Evolutionary conservation across 2,329 filamentous ascomycete species (phyloP).

Genomic region (Lasiodiplodia theobromae): DNA sequence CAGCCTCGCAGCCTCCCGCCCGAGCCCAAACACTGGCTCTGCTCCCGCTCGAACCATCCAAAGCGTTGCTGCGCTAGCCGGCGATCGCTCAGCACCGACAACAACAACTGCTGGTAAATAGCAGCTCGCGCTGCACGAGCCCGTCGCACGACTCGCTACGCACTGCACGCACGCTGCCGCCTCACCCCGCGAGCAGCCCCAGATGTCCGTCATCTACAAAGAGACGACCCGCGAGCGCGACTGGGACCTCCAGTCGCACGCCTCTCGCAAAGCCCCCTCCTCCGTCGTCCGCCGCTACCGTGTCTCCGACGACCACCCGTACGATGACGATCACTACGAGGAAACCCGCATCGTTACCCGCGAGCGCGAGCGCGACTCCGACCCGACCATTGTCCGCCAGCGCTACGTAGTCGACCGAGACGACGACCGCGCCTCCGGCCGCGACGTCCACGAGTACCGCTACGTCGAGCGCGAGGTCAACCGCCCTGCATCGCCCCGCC

Average conservation of each 20-base stretch:
- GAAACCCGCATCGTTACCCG: constrained; percentile 57
- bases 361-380: constrained; percentile 34
- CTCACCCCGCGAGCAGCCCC: constrained; percentile 4
- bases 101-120: constrained; percentile 11
- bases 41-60: constrained; percentile 8
- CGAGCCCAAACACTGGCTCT: constrained; percentile 20
- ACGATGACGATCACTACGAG: constrained; percentile 51
- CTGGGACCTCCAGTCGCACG: constrained; percentile 46
- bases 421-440: constrained; percentile 32
- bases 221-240: constrained; percentile 52
- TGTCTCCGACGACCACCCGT: constrained; percentile 58
- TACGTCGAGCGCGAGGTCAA: constrained; percentile 40
- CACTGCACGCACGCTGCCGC: constrained; percentile 27
- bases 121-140: constrained; percentile 15
- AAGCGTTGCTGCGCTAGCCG: constrained; percentile 10
- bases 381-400: constrained; percentile 8
- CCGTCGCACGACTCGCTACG: constrained; percentile 25
- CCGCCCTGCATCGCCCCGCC: constrained; percentile 50
- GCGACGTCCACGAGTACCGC: constrained; percentile 47
- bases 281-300: constrained; percentile 68
- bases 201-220: constrained; percentile 56
- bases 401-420: constrained; percentile 28
- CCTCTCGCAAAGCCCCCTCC: constrained; percentile 49
- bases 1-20: constrained; percentile 3
- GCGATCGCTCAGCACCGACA: background rate